A percentile compares a stretch with the other conserved stretches of the same genome.
Conservation (phyloP, 129 eudicot genomes). For the Artemisia tridentata region DNA sequence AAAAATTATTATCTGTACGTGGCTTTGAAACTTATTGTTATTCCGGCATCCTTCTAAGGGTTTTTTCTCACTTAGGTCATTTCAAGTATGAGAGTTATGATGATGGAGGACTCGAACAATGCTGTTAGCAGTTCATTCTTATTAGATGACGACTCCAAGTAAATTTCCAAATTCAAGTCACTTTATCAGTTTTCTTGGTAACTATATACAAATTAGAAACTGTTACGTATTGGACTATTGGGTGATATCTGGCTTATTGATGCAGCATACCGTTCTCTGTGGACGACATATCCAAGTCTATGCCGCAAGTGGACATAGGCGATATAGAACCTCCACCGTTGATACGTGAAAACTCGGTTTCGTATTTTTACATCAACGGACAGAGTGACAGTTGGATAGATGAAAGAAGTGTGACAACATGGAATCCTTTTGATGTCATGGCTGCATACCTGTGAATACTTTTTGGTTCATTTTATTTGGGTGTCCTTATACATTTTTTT, state of each 20-base stretch:
- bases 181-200: not conserved
- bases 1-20: not conserved
- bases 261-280: slow-evolving; percentile 96
- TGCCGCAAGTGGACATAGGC: slow-evolving; percentile 72
- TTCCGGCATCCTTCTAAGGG: slow-evolving; percentile 15
- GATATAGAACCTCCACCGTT: slow-evolving; percentile 89
- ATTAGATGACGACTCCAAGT: slow-evolving; percentile 93
- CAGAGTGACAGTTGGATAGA: slow-evolving; percentile 39
- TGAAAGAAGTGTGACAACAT: not conserved
- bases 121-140: slow-evolving; percentile 86
- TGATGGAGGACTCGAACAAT: slow-evolving; percentile 91
- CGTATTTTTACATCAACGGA: slow-evolving; percentile 73
- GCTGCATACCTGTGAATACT: slow-evolving; percentile 57
- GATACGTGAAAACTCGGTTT: slow-evolving; percentile 88
- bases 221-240: not conserved
- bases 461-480: slow-evolving; percentile 13
- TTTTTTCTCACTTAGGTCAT: slow-evolving; percentile 52
- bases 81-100: slow-evolving; percentile 87
- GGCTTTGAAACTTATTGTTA: slow-evolving; percentile 2
- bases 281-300: slow-evolving; percentile 87
- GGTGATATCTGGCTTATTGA: slow-evolving; percentile 4
- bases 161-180: slow-evolving; percentile 1
- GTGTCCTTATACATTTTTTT: slow-evolving; percentile 31
- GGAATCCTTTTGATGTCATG: slow-evolving; percentile 6
- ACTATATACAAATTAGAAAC: not conserved